A percentile compares a stretch with the other conserved stretches of the same genome.
Conservation (phyloP, 2,329 filamentous ascomycete species). For the Ophiosphaerella narmari region DNA sequence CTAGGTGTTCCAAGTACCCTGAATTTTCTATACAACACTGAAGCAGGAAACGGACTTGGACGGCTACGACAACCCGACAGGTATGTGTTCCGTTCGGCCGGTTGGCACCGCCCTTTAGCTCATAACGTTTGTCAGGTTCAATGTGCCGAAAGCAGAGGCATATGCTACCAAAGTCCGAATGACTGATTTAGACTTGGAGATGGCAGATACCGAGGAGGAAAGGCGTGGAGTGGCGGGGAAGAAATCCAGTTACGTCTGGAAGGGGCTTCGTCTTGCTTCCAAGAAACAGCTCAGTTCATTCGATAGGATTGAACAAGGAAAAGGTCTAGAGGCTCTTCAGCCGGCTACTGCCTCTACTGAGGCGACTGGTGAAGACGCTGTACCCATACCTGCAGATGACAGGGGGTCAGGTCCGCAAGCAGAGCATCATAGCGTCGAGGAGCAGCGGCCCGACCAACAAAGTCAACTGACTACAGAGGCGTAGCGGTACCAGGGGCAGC, state of each 20-base stretch:
- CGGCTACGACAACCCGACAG: conserved; percentile 68
- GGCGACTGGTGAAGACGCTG: conserved; percentile 40
- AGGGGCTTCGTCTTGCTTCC: conserved; percentile 79
- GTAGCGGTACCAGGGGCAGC: conserved; percentile 33
- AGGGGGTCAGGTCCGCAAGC: conserved; percentile 43
- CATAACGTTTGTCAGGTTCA: conserved; percentile 59
- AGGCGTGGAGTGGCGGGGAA: conserved; percentile 65
- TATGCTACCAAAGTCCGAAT: conserved; percentile 76
- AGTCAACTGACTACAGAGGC: conserved; percentile 44
- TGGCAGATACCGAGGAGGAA: conserved; percentile 69
- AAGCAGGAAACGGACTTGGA: conserved; percentile 65
- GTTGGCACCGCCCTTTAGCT: conserved; percentile 9
- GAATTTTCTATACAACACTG: conserved; percentile 74
- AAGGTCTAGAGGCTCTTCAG: conserved; percentile 63
- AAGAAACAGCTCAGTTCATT: conserved; percentile 75
- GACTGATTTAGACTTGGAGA: conserved; percentile 84
- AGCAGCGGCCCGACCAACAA: conserved; percentile 45
- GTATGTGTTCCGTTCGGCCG: conserved; percentile 46
- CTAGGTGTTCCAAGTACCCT: conserved; percentile 23
- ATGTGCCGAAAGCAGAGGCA: conserved; percentile 69
- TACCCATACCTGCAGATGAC: conserved; percentile 40
- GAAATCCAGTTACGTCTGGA: conserved; percentile 89
- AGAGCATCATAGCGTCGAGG: conserved; percentile 45
- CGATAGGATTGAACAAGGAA: conserved; percentile 80
- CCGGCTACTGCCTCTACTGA: conserved; percentile 40